Conservation (phyloP, 176 grass and related monocot genomes). For the Calamus simplicifolius region DNA sequence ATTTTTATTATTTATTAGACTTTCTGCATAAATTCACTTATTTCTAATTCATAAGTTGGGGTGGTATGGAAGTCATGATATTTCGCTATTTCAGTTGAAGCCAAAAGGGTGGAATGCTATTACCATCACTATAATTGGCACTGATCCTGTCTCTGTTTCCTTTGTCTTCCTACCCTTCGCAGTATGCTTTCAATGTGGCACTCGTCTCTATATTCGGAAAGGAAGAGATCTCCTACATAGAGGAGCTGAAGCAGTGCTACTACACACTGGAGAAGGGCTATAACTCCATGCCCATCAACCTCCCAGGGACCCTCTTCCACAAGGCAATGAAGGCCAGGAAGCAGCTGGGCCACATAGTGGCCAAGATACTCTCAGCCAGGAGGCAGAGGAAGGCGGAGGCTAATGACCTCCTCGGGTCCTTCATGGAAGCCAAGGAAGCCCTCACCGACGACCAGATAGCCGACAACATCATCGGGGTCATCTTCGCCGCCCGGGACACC, state of each 20-base stretch:
- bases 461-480: constrained; percentile 90
- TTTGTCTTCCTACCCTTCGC: not conserved
- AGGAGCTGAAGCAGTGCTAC: constrained; percentile 95
- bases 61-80: too few species aligned
- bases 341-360: constrained; percentile 64
- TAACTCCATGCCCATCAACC: constrained; percentile 97
- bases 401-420: constrained; percentile 71
- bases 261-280: constrained; percentile 92
- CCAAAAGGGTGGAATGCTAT: too few species aligned
- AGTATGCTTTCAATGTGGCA: constrained; percentile 97
- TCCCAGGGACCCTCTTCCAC: constrained; percentile 87
- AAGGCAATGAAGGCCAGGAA: constrained; percentile 86
- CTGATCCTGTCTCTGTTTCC: not conserved
- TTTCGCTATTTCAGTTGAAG: too few species aligned
- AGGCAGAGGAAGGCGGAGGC: constrained; percentile 16
- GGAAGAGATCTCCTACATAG: constrained; percentile 74
- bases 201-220: constrained; percentile 88
- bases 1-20: too few species aligned
- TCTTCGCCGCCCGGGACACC: constrained; percentile 94
- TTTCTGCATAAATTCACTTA: too few species aligned
- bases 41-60: too few species aligned
- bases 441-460: constrained; percentile 86
- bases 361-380: constrained; percentile 54
- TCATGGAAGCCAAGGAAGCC: constrained; percentile 68
- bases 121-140: too few species aligned